These are phyloP conservation scores for Neurospora discreta DNA, from an alignment of 495 filamentous ascomycete species.

Conservation along the genomic window DNA sequence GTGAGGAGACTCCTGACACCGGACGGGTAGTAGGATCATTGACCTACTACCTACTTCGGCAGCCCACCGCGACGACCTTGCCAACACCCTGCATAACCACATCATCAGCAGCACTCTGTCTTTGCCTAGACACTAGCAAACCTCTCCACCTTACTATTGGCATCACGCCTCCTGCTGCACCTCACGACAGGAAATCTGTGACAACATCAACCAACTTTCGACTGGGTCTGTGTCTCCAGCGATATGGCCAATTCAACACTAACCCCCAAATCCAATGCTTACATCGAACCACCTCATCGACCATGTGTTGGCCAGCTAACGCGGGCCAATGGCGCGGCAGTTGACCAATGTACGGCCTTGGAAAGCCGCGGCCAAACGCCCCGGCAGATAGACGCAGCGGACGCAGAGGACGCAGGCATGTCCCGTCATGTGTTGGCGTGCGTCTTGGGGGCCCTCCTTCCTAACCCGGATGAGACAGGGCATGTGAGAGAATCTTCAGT, in stretches of 20 bases:
- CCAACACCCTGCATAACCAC: neutral
- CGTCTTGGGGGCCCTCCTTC: neutral
- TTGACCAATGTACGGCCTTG: neutral
- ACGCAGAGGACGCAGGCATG: neutral
- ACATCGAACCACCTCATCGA: neutral
- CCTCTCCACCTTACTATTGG: neutral
- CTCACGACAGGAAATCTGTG: neutral
- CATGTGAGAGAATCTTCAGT: neutral
- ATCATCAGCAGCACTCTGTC: neutral
- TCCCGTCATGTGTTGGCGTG: neutral
- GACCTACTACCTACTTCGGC: neutral
- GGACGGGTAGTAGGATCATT: neutral
- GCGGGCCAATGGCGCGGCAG: neutral
- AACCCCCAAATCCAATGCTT: neutral
- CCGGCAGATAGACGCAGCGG: too few relatives aligned
- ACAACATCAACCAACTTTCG: neutral
- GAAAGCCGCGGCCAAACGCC: neutral
- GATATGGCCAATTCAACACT: neutral
- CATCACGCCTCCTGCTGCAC: neutral
- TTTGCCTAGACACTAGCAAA: neutral
- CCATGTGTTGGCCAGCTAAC: neutral
- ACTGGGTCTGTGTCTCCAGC: neutral
- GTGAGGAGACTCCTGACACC: neutral
- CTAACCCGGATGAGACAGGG: neutral
- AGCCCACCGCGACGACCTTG: neutral